Evolutionary conservation across 176 grass and related monocot species (phyloP).

Genomic region (Aegilops longissima): DNA sequence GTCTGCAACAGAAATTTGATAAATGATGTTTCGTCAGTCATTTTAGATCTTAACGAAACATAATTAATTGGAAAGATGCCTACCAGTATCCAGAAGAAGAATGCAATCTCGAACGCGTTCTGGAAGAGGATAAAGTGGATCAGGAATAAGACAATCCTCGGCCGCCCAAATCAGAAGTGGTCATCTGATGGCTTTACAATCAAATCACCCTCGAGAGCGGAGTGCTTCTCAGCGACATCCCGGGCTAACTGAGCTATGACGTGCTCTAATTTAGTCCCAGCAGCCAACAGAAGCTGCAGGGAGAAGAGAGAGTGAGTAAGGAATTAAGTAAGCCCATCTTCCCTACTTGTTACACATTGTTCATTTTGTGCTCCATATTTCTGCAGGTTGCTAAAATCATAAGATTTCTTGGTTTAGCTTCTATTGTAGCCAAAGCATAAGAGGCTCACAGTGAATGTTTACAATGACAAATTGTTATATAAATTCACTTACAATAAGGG

Average conservation of each 20-base stretch:
- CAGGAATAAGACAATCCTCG: slow-evolving; percentile 49
- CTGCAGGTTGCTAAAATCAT: neutral
- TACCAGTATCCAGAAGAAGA: slow-evolving; percentile 94
- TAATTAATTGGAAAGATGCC: neutral
- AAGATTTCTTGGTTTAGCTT: neutral
- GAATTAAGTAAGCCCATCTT: slow-evolving; percentile 1
- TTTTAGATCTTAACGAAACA: neutral
- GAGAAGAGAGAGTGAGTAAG: neutral
- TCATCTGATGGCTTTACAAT: slow-evolving; percentile 73
- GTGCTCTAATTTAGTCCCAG: slow-evolving; percentile 85
- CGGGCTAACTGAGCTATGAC: slow-evolving; percentile 71
- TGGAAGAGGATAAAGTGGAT: slow-evolving; percentile 63
- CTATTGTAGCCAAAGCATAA: slow-evolving; percentile 1
- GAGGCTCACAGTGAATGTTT: neutral
- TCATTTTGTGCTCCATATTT: neutral
- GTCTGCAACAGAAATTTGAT: slow-evolving; percentile 33
- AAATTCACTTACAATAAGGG: slow-evolving; percentile 67
- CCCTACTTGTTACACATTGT: neutral
- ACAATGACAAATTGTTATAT: neutral
- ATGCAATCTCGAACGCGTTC: slow-evolving; percentile 54
- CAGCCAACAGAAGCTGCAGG: slow-evolving; percentile 71
- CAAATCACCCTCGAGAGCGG: slow-evolving; percentile 55
- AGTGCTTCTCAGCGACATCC: slow-evolving; percentile 75
- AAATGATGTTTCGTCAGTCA: neutral
- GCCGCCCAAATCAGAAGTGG: slow-evolving; percentile 73